These are phyloP conservation scores for Oryza meridionalis DNA, from an alignment of 176 grass and related monocot species.

Conservation along the genomic window DNA sequence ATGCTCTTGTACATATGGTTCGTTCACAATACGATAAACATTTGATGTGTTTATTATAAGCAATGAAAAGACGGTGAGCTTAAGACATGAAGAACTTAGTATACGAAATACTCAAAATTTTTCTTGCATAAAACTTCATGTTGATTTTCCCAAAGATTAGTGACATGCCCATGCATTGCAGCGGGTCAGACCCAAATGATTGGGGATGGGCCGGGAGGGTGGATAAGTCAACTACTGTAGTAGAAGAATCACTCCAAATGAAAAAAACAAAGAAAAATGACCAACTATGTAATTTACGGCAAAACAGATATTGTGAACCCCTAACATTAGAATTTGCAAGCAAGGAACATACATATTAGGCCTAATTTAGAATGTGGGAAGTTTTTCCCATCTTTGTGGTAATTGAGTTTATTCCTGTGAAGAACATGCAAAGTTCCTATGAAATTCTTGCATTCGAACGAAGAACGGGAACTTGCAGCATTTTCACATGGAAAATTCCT, in stretches of 20 bases:
- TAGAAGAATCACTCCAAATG: neutral
- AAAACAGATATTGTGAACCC: neutral
- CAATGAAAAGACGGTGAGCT: neutral
- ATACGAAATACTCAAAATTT: neutral
- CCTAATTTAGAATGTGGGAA: neutral
- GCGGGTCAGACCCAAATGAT: too few species aligned
- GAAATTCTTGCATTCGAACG: neutral
- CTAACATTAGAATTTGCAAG: neutral
- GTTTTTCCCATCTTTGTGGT: neutral
- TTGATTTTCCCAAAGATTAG: neutral
- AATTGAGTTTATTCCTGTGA: neutral
- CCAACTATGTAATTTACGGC: neutral
- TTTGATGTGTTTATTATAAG: constrained; percentile 18
- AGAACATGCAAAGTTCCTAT: too few species aligned
- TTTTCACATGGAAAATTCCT: neutral
- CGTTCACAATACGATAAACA: neutral
- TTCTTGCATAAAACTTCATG: neutral
- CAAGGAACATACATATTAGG: neutral
- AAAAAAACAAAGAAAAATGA: neutral
- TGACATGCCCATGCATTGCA: too few species aligned
- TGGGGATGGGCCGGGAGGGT: too few species aligned
- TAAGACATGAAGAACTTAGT: neutral
- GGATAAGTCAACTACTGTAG: too few species aligned
- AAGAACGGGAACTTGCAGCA: neutral
- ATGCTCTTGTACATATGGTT: constrained; percentile 39